Evolutionary conservation across 2,329 filamentous ascomycete species (phyloP).

Genomic region (Penicillium nordicum): DNA sequence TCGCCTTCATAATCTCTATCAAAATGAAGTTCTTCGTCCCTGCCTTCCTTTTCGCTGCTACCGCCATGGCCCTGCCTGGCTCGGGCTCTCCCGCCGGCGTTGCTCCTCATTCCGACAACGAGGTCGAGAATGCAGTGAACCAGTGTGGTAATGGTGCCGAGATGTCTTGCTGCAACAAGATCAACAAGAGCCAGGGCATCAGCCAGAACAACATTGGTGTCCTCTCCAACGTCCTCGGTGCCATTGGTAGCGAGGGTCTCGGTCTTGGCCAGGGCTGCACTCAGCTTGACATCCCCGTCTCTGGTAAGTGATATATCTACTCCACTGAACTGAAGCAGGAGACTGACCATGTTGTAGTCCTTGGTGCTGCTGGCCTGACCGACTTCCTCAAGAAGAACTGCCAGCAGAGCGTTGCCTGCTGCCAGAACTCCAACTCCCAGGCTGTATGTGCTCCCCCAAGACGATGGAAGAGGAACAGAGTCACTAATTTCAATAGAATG

Average conservation of each 20-base stretch:
- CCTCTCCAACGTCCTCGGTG: constrained; percentile 26
- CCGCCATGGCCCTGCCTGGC: constrained; percentile 22
- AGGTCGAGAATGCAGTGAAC: constrained; percentile 19
- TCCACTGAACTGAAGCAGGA: not conserved
- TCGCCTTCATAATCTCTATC: not conserved
- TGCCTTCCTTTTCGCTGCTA: constrained; percentile 24
- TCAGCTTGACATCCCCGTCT: constrained; percentile 23
- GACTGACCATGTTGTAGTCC: constrained; percentile 10
- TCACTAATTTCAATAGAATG: constrained; percentile 20
- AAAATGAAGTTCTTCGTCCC: constrained; percentile 31
- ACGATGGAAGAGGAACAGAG: not conserved
- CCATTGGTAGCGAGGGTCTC: constrained; percentile 25
- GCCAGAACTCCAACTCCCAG: constrained; percentile 25
- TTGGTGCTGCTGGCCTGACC: constrained; percentile 10
- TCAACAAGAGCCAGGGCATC: constrained; percentile 23
- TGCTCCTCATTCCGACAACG: not conserved
- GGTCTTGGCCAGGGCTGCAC: constrained; percentile 32
- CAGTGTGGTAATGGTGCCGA: constrained; percentile 25
- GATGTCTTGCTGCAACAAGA: constrained; percentile 32
- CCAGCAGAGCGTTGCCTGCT: constrained; percentile 33
- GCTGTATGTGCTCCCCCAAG: constrained; percentile 15
- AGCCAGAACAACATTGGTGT: constrained; percentile 21
- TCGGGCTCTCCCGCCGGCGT: constrained; percentile 1
- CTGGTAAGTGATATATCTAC: constrained; percentile 17
- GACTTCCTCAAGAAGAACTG: constrained; percentile 29